Base-by-base conservation (phyloP, 345 rosid species). In the Dovyalis caffra region DNA sequence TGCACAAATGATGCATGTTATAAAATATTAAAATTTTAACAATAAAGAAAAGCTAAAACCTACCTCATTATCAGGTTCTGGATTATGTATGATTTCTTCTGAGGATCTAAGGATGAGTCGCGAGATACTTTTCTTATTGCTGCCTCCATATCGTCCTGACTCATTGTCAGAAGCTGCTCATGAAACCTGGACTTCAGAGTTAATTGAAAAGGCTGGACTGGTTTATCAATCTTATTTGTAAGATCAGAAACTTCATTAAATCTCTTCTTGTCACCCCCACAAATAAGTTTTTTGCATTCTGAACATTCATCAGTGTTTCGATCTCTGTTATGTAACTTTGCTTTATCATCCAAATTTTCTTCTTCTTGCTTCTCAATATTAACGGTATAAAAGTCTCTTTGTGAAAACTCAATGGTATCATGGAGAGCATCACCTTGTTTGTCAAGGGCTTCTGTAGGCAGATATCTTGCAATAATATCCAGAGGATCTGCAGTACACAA, bases 41-140 rank as follows among this genome's bases (percentile, higher is more conserved):
- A 56, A 56, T 21, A 56, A 23, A 56, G 26, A 56, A 18, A 56
- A 56, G 26, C 53, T 71, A 66, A 70, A 65, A 81, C 82, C 43
- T 60, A 91, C 98, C 97, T 90, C 92, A 76, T 90, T 47, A 87
- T 78, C 72, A 93, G 87, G 80, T 88, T 87, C 78, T 93, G 97
- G 72, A 87, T 90, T 68, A 90, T 78, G 64, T 67, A 83, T 40
- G 91, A 84, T 78, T 91, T 89, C 84, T 86, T 81, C 66, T 80
- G 85, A 69, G 89, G 82, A 81, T 90, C 93, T 14, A 91, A 61
- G 31, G 91, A 75, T 75, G 91, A 72, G 75, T 93, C 98, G 18
- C 85, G 81, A 23, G 90, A 93, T 57, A 89, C 90, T 75, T 88
- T 91, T 80, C 90, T 81, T 49, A 91, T 78, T 74, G 87, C 90